Conservation (phyloP, 1,284 basidiomycete species). For the Bondarzewia mesenterica region DNA sequence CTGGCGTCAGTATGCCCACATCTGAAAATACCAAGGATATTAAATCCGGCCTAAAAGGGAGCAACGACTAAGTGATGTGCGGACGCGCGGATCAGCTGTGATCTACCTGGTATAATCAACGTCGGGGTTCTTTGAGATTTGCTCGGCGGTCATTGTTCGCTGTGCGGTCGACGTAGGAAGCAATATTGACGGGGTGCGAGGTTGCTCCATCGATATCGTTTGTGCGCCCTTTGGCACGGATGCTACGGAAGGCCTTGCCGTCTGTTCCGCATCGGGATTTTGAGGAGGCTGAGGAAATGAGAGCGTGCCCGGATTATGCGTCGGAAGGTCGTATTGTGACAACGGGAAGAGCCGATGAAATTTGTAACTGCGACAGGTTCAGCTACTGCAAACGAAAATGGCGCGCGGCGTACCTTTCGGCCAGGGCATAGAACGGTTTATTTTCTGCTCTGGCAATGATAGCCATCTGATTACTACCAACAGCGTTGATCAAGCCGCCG, state of each 20-base stretch:
- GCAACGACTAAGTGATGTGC: background rate
- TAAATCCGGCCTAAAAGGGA: constrained; percentile 60
- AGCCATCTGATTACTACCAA: constrained; percentile 94
- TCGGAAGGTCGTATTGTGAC: constrained; percentile 94
- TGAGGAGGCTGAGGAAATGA: constrained; percentile 44
- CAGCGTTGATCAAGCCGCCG: constrained; percentile 82
- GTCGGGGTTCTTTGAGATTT: constrained; percentile 69
- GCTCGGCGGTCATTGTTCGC: constrained; percentile 57
- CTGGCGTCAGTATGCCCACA: constrained; percentile 85
- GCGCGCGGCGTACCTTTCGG: constrained; percentile 64
- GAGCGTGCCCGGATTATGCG: constrained; percentile 64
- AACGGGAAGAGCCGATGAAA: constrained; percentile 95
- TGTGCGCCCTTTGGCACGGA: background rate
- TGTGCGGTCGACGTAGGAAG: constrained; percentile 12
- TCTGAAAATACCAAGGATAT: constrained; percentile 90
- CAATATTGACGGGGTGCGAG: constrained; percentile 2
- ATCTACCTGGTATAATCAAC: constrained; percentile 76
- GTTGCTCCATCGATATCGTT: constrained; percentile 7
- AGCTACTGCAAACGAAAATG: no score
- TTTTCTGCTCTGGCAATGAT: constrained; percentile 91
- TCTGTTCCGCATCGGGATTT: constrained; percentile 16
- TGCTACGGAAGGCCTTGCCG: constrained; percentile 11
- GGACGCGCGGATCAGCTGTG: background rate
- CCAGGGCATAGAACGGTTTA: constrained; percentile 95
- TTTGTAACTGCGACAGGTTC: constrained; percentile 66